Conservation (phyloP, 2,329 filamentous ascomycete species). For the Penicillium sp. region DNA sequence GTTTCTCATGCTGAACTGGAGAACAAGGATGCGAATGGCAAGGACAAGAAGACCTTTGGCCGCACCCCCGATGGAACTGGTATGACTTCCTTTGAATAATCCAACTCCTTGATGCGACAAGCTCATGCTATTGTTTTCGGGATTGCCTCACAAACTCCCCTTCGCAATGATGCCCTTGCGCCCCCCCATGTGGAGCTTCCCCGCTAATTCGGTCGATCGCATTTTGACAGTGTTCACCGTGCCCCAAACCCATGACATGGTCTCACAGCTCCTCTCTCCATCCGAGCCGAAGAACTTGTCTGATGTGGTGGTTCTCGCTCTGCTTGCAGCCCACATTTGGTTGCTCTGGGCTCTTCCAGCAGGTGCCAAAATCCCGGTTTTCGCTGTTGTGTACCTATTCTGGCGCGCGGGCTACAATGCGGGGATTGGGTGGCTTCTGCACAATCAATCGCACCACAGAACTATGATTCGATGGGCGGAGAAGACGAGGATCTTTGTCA, state of each 20-base stretch:
- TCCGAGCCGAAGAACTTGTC: constrained; percentile 93
- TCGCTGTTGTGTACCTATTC: constrained; percentile 82
- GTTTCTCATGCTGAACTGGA: constrained; percentile 37
- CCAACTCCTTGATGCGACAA: not conserved
- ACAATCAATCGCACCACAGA: constrained; percentile 85
- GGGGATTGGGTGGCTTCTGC: constrained; percentile 86
- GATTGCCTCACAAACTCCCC: not conserved
- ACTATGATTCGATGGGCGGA: constrained; percentile 84
- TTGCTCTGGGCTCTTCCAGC: constrained; percentile 72
- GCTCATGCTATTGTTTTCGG: not conserved
- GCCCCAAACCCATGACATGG: constrained; percentile 97
- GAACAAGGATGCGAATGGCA: constrained; percentile 50
- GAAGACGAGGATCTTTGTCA: constrained; percentile 81
- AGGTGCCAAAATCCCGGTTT: constrained; percentile 69
- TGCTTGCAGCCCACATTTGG: constrained; percentile 73
- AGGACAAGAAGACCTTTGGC: constrained; percentile 78
- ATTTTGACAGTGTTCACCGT: constrained; percentile 80
- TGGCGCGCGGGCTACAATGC: constrained; percentile 93
- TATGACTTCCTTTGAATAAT: constrained; percentile 46
- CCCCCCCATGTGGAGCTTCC: constrained; percentile 7
- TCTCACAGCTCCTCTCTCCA: constrained; percentile 92
- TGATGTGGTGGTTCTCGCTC: constrained; percentile 74
- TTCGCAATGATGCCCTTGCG: not conserved
- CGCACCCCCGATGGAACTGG: constrained; percentile 87
- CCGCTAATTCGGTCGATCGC: constrained; percentile 20